Evolutionary conservation across 2,329 filamentous ascomycete species (phyloP).

Genomic region (Ceratocystis variospora): DNA sequence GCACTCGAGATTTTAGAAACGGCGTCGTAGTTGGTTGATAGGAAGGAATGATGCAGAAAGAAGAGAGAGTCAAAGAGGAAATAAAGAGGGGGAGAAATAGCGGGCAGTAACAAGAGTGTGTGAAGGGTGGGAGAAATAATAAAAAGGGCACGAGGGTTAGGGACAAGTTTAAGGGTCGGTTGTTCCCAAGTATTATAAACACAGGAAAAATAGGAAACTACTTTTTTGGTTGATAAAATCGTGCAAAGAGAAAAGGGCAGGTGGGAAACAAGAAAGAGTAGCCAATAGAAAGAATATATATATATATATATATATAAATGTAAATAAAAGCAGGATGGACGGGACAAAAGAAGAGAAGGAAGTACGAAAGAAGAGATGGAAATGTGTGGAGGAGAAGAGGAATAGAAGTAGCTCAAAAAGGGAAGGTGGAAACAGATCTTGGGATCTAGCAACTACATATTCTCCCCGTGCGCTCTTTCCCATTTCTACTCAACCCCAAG

Average conservation of each 20-base stretch:
- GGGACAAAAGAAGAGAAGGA: background rate
- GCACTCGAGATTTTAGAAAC: background rate
- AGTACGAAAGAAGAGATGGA: background rate
- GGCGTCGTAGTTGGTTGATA: background rate
- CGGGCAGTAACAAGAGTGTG: background rate
- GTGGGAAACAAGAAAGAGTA: background rate
- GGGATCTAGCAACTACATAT: background rate
- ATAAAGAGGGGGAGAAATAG: constrained; percentile 8
- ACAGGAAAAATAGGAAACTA: background rate
- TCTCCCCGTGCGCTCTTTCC: background rate
- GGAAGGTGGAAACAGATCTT: constrained; percentile 5
- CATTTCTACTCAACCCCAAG: background rate
- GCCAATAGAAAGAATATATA: no score
- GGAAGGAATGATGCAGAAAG: background rate
- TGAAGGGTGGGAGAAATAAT: background rate
- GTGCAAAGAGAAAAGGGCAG: background rate
- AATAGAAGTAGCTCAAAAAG: background rate
- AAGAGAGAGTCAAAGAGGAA: background rate
- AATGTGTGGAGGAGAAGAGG: background rate
- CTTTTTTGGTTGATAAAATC: background rate
- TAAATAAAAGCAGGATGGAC: background rate
- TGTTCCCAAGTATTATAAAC: background rate
- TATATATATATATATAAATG: no score
- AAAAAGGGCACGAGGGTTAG: background rate
- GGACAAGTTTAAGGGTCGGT: background rate